Conservation (phyloP, 2,329 filamentous ascomycete genomes). For the Penicillium sp. region DNA sequence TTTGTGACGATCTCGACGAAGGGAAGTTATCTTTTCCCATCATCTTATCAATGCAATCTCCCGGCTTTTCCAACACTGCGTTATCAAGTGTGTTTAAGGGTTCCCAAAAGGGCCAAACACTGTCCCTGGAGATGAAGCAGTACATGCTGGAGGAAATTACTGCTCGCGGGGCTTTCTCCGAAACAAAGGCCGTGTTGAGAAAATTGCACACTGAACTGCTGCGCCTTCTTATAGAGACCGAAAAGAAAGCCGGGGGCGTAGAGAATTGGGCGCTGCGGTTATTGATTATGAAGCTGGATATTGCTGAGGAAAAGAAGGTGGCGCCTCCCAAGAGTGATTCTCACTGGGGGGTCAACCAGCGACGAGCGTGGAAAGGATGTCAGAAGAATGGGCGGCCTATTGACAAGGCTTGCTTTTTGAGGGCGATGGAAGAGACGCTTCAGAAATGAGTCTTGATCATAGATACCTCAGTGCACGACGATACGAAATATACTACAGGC, state of each 20-base stretch:
- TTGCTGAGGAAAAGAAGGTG: not conserved
- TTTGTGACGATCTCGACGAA: not conserved
- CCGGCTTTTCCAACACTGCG: not conserved
- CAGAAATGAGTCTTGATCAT: not conserved
- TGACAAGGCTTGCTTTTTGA: not conserved
- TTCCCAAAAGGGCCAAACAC: not conserved
- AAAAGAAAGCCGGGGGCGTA: not conserved
- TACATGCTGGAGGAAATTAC: not conserved
- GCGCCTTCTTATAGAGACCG: not conserved
- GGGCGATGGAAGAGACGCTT: not conserved
- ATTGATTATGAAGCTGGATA: not conserved
- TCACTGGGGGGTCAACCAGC: not conserved
- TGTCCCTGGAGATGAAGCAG: not conserved
- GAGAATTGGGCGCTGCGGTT: not conserved
- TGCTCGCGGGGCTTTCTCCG: not conserved
- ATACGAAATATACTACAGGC: not conserved
- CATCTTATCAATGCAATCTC: not conserved
- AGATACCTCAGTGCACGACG: not conserved
- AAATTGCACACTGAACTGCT: not conserved
- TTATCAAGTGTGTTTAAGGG: not conserved
- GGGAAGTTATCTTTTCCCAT: not conserved
- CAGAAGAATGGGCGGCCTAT: not conserved
- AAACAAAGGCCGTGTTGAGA: not conserved
- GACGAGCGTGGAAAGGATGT: not conserved
- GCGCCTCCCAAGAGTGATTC: not conserved